These are phyloP conservation scores for Volvariella surrecta DNA, from an alignment of 1,284 basidiomycete species.

Conservation along the genomic window DNA sequence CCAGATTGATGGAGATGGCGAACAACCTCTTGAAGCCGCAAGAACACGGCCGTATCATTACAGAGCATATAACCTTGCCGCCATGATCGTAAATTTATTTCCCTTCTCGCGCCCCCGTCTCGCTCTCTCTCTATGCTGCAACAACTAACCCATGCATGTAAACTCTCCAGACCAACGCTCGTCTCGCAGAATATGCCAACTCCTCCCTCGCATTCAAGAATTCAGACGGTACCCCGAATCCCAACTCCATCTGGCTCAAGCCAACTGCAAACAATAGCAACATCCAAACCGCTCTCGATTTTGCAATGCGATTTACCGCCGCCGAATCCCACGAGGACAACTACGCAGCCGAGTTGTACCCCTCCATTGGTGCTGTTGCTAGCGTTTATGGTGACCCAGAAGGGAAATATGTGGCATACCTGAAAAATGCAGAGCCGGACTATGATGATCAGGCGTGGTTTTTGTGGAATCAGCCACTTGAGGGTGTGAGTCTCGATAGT, in stretches of 20 bases:
- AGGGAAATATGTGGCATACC: slow-evolving; percentile 37
- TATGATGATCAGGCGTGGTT: slow-evolving; percentile 40
- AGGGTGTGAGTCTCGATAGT: slow-evolving; percentile 5
- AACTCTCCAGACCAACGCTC: slow-evolving; percentile 41
- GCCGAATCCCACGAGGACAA: slow-evolving; percentile 24
- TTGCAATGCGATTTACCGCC: slow-evolving; percentile 34
- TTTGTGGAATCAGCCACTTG: slow-evolving; percentile 46
- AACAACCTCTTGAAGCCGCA: slow-evolving; percentile 50
- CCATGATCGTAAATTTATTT: slow-evolving; percentile 48
- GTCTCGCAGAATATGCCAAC: slow-evolving; percentile 35
- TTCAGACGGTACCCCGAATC: background rate
- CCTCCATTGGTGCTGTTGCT: slow-evolving; percentile 42
- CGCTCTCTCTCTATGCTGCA: slow-evolving; percentile 9
- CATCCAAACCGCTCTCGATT: slow-evolving; percentile 51
- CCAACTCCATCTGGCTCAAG: slow-evolving; percentile 36
- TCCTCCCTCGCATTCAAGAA: slow-evolving; percentile 7
- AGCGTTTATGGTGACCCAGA: slow-evolving; percentile 45
- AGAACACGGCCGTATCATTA: slow-evolving; percentile 61
- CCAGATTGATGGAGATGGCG: slow-evolving; percentile 39
- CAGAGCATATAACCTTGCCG: slow-evolving; percentile 56
- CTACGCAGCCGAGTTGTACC: slow-evolving; percentile 34
- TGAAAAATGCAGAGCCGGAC: slow-evolving; percentile 25
- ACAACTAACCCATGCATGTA: too few relatives aligned
- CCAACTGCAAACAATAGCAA: slow-evolving; percentile 38
- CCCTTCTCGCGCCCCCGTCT: background rate